A percentile compares a stretch with the other conserved stretches of the same genome.
These are phyloP conservation scores for Iris macrosiphon DNA, from an alignment of 106 monocot genomes.

Conservation along the genomic window DNA sequence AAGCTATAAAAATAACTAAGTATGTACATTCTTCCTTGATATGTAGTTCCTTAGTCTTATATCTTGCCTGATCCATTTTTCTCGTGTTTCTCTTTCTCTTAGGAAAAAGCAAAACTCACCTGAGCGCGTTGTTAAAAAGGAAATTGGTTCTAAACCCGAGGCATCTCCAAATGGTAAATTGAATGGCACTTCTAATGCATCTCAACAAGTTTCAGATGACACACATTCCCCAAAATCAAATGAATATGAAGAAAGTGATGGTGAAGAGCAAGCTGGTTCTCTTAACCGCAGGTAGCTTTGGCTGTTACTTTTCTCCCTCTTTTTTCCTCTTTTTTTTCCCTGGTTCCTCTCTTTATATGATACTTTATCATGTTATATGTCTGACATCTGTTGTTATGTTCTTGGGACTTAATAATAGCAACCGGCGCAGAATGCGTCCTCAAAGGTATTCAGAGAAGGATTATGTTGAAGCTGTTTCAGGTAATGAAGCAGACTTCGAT, in stretches of 20 bases:
- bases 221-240: slow-evolving; percentile 34
- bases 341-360: not conserved
- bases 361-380: not conserved
- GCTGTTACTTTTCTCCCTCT: not conserved
- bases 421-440: slow-evolving; percentile 68
- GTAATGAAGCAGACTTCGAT: slow-evolving; percentile 50
- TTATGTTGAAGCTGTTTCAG: slow-evolving; percentile 67
- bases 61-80: not conserved
- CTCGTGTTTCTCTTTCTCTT: slow-evolving; percentile 1
- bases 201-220: slow-evolving; percentile 33
- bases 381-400: not conserved
- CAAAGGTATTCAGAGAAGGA: slow-evolving; percentile 78
- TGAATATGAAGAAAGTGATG: slow-evolving; percentile 57
- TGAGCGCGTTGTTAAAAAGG: slow-evolving; percentile 47
- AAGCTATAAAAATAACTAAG: slow-evolving; percentile 97
- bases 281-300: slow-evolving; percentile 67
- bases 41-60: not conserved
- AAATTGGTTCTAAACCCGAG: slow-evolving; percentile 37
- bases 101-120: slow-evolving; percentile 73
- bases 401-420: slow-evolving; percentile 19
- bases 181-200: slow-evolving; percentile 35
- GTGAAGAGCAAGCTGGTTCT: slow-evolving; percentile 24
- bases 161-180: slow-evolving; percentile 50
- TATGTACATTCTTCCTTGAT: slow-evolving; percentile 27
- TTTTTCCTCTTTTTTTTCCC: not conserved